Base-by-base conservation (phyloP, 768 basidiomycete genomes). In the Pisolithus tinctorius region DNA sequence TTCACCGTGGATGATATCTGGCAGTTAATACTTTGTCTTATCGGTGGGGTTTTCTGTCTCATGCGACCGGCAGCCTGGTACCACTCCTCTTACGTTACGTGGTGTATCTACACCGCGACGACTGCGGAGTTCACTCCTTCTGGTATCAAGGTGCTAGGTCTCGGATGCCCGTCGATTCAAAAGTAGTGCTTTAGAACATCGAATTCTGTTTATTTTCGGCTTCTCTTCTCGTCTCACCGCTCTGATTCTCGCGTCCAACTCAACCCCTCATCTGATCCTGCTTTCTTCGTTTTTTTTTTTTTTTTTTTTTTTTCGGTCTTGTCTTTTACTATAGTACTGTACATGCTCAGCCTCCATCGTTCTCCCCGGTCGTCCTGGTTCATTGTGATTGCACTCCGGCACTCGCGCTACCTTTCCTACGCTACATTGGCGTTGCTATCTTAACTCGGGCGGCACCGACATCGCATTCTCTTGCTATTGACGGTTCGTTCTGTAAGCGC, bases 311-410 rank as follows among this genome's bases (percentile, higher is more conserved):
- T 20, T 20, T 20, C 20, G 43, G 14, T 27, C 6, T 27, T 45
- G 43, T 45, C 25, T 45, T 23, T 14, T 45, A 45, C n/a, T 29
- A 41, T 49, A 49, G 40, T 49, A 30, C 37, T 49, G 16, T 41
- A 49, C 27, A 39, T 38, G 34, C 26, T 49, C 48, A 38, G 48
- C 48, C 48, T 48, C 34, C 47, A 40, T n/a, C 48, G 20, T 26
- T 10, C 27, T 11, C 38, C 26, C 26, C 25, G 40, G 48, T 41
- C 38, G 48, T 17, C 43, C 43, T 45, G 43, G 26, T 45, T n/a
- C 25, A 27, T 45, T 27, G 43, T 30, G 43, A 26, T 29, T 25
- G 14, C 29, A n/a, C 43, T 45, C 16, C 26, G 40, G 17, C 40
- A 23, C 40, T 41, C 7, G 40, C 23, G 40, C 40, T 41, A 41